Evolutionary conservation across 805 yeast genomes (phyloP).

Genomic region (Ogataea philodendri): DNA sequence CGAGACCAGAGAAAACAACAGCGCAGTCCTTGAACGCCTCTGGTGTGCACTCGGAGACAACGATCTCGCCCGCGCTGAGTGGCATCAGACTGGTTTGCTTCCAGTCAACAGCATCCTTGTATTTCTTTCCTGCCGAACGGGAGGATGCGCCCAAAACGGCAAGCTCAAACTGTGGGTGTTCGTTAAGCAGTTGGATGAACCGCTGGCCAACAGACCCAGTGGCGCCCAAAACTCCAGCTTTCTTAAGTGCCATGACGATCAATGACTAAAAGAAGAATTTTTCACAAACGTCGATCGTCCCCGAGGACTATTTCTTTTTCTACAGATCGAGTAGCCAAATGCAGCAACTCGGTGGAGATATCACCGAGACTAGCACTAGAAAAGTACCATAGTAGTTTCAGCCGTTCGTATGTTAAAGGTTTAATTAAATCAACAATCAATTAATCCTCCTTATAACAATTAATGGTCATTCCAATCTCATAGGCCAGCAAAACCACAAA

Average conservation of each 20-base stretch:
- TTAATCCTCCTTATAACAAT: not conserved
- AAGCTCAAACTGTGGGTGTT: constrained; percentile 88
- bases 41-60: constrained; percentile 75
- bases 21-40: constrained; percentile 85
- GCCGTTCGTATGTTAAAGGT: no score
- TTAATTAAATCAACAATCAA: constrained; percentile 4
- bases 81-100: constrained; percentile 88
- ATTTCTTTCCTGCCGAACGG: constrained; percentile 89
- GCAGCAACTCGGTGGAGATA: no score
- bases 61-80: constrained; percentile 53
- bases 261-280: constrained; percentile 2
- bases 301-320: constrained; percentile 7
- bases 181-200: constrained; percentile 76
- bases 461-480: constrained; percentile 12
- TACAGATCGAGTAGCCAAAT: constrained; percentile 8
- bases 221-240: constrained; percentile 93
- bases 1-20: constrained; percentile 91
- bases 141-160: constrained; percentile 87
- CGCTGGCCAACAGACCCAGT: constrained; percentile 98
- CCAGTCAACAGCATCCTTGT: constrained; percentile 87
- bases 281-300: constrained; percentile 7
- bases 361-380: no score
- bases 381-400: no score
- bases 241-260: constrained; percentile 32
- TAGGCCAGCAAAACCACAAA: constrained; percentile 13